Evolutionary conservation across 1,284 basidiomycete genomes (phyloP).

Genomic region (Austroboletus niveus): DNA sequence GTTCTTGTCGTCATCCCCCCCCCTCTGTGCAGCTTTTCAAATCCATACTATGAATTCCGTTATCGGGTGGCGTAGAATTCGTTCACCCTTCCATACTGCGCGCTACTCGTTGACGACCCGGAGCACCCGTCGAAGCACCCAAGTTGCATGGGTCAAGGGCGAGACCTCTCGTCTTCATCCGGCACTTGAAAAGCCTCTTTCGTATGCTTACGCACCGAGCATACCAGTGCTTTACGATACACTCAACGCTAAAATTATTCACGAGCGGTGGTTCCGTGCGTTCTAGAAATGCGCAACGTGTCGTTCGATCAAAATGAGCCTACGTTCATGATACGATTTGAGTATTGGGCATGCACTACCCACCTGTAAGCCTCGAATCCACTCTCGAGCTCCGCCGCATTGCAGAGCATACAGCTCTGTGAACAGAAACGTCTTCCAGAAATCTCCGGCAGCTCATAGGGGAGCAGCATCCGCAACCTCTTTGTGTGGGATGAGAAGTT

Average conservation of each 20-base stretch:
- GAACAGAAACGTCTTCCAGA: conserved; percentile 16
- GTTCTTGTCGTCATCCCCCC: conserved; percentile 9
- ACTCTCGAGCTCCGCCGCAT: conserved; percentile 14
- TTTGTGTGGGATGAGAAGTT: conserved; percentile 22
- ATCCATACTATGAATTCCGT: conserved; percentile 17
- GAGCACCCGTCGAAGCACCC: conserved; percentile 12
- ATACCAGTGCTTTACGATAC: conserved; percentile 22
- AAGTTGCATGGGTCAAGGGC: conserved; percentile 32
- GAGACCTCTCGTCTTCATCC: conserved; percentile 10
- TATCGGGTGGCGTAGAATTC: conserved; percentile 34
- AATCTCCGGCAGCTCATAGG: conserved; percentile 31
- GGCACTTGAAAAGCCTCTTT: conserved; percentile 21
- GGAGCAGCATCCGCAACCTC: conserved; percentile 23
- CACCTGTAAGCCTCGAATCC: conserved; percentile 27
- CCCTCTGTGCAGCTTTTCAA: conserved; percentile 21
- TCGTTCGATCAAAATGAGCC: conserved; percentile 18
- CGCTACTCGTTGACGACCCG: conserved; percentile 8
- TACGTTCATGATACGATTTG: conserved; percentile 10
- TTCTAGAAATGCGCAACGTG: conserved; percentile 33
- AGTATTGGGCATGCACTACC: conserved; percentile 25
- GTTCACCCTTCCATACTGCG: conserved; percentile 28
- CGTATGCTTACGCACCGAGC: conserved; percentile 15
- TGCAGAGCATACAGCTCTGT: conserved; percentile 22
- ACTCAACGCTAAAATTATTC: conserved; percentile 11
- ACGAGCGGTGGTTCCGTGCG: conserved; percentile 7